A percentile compares a stretch with the other conserved stretches of the same genome.
Conservation (phyloP, 2,329 filamentous ascomycete species). For the Westerdykella sp. region DNA sequence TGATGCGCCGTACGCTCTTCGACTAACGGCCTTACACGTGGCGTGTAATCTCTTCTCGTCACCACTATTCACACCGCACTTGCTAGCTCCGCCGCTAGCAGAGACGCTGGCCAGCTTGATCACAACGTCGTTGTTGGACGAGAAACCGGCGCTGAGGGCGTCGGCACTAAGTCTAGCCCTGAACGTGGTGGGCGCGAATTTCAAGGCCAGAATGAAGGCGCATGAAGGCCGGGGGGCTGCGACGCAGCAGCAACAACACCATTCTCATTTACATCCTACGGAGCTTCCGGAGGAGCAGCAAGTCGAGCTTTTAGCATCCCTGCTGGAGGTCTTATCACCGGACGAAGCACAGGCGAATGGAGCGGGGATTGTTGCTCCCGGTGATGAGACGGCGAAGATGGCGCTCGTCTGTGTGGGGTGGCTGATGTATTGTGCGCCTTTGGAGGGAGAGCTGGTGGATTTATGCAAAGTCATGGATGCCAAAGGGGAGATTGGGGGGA, state of each 20-base stretch:
- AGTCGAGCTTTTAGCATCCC: constrained; percentile 72
- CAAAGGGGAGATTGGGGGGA: constrained; percentile 38
- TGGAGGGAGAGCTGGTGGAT: constrained; percentile 71
- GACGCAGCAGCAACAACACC: not conserved
- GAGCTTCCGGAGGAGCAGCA: constrained; percentile 62
- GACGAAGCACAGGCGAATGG: constrained; percentile 40
- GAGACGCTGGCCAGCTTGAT: constrained; percentile 61
- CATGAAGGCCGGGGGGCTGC: constrained; percentile 15
- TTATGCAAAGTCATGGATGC: constrained; percentile 75
- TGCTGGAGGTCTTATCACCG: constrained; percentile 63
- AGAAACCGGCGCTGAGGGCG: constrained; percentile 67
- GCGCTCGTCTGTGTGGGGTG: constrained; percentile 71
- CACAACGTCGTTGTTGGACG: constrained; percentile 72
- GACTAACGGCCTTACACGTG: constrained; percentile 76
- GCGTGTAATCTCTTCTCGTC: constrained; percentile 79
- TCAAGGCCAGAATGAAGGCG: constrained; percentile 55
- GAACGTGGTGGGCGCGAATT: constrained; percentile 70
- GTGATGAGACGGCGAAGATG: constrained; percentile 66
- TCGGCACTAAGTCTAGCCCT: constrained; percentile 78
- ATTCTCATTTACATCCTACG: not conserved
- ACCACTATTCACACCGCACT: constrained; percentile 60
- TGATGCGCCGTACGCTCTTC: constrained; percentile 68
- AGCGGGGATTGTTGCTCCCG: constrained; percentile 18
- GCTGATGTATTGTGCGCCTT: constrained; percentile 62
- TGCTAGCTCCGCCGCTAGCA: constrained; percentile 48